Evolutionary conservation across 1,284 basidiomycete genomes (phyloP).

Genomic region (Testicularia cyperi): DNA sequence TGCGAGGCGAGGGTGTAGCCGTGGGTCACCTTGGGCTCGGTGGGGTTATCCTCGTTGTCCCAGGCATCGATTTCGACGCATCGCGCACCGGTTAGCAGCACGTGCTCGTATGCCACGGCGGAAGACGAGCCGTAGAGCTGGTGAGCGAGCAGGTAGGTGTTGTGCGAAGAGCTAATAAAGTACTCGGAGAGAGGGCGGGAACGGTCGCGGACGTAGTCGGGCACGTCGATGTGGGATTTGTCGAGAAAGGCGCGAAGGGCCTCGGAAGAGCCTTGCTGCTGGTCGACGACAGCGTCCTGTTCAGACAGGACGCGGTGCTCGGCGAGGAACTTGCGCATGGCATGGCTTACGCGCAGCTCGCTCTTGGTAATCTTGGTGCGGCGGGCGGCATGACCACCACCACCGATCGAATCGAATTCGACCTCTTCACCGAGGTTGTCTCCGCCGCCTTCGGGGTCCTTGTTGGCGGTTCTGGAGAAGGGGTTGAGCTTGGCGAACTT

Average conservation of each 20-base stretch:
- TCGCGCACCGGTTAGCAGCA: constrained; percentile 65
- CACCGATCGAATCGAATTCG: constrained; percentile 43
- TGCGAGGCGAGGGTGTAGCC: constrained; percentile 38
- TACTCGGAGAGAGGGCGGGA: constrained; percentile 44
- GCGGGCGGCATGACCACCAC: constrained; percentile 47
- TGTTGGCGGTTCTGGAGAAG: constrained; percentile 25
- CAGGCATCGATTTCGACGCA: constrained; percentile 74
- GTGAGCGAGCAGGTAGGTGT: constrained; percentile 68
- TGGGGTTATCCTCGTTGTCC: constrained; percentile 63
- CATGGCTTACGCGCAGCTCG: constrained; percentile 44
- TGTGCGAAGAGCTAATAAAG: constrained; percentile 64
- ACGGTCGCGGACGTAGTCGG: constrained; percentile 40
- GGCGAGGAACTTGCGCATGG: constrained; percentile 36
- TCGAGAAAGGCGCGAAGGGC: constrained; percentile 36
- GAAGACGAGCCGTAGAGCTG: constrained; percentile 68
- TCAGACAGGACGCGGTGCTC: constrained; percentile 25
- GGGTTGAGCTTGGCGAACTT: constrained; percentile 48
- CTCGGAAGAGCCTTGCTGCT: constrained; percentile 6
- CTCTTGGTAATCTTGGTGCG: constrained; percentile 39
- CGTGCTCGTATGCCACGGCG: constrained; percentile 66
- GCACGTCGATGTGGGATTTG: constrained; percentile 42
- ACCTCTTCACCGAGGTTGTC: constrained; percentile 49
- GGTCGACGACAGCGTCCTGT: constrained; percentile 22
- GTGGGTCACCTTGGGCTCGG: constrained; percentile 68
- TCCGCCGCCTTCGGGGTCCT: constrained; percentile 40